phyloP scores from a whole-genome alignment of 1,284 basidiomycete genomes.

The Heterobasidion irregulare region DNA sequence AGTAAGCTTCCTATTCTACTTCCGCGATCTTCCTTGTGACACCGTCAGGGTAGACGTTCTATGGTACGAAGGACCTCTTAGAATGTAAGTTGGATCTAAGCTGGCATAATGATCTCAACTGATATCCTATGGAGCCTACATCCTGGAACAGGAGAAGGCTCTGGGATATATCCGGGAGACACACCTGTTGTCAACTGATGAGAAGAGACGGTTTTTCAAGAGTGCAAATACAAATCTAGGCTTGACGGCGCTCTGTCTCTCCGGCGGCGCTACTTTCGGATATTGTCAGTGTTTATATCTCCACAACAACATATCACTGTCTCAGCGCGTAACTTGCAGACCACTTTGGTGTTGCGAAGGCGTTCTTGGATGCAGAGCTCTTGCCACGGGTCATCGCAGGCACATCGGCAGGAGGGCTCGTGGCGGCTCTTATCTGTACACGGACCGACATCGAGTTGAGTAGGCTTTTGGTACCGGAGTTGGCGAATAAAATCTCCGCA shows the following conservation, averaged over 20 bases:
- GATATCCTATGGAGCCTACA: constrained; percentile 49
- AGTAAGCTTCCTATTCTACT: constrained; percentile 31
- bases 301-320: neutral
- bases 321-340: constrained; percentile 30
- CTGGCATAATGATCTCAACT: neutral
- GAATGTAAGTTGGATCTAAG: constrained; percentile 47
- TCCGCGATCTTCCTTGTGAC: constrained; percentile 7
- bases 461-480: constrained; percentile 66
- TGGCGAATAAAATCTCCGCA: constrained; percentile 86
- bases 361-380: constrained; percentile 82
- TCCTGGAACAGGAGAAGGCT: constrained; percentile 70
- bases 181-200: constrained; percentile 69
- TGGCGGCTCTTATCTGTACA: constrained; percentile 84
- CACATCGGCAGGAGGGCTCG: constrained; percentile 88
- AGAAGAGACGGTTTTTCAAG: constrained; percentile 92
- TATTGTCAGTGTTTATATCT: constrained; percentile 54
- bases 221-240: constrained; percentile 87
- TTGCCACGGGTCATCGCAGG: constrained; percentile 89
- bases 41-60: constrained; percentile 60
- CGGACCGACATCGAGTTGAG: constrained; percentile 87
- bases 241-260: constrained; percentile 85
- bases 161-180: constrained; percentile 72
- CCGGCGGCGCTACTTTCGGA: constrained; percentile 91
- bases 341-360: constrained; percentile 88
- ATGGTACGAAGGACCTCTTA: constrained; percentile 81